Conservation (phyloP, 352 stramenopile genomes). For the Phytopythium ostracodes region DNA sequence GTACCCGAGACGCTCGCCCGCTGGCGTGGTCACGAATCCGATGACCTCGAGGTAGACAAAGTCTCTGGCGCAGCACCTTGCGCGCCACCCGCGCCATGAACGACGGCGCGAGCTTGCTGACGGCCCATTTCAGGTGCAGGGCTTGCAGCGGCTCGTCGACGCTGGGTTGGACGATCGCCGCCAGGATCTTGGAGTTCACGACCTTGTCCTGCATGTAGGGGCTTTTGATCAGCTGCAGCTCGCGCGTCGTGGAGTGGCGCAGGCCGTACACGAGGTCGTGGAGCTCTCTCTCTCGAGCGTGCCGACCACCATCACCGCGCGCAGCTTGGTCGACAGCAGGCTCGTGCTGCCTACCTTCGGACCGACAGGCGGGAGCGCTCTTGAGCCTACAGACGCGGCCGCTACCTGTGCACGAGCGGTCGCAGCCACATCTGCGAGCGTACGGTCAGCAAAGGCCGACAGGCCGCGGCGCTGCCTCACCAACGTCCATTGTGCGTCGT, state of each 20-base stretch:
- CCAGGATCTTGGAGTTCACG: slow-evolving; percentile 18
- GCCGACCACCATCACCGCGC: slow-evolving; percentile 24
- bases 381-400: neutral
- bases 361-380: neutral
- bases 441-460: slow-evolving; percentile 1
- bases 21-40: neutral
- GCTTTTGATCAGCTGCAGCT: slow-evolving; percentile 21
- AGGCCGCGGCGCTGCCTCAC: slow-evolving; percentile 3
- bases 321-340: slow-evolving; percentile 11
- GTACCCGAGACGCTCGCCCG: slow-evolving; percentile 9
- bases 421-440: neutral
- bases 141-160: slow-evolving; percentile 12
- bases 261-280: slow-evolving; percentile 36
- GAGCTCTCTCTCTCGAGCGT: slow-evolving; percentile 18
- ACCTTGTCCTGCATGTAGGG: slow-evolving; percentile 21
- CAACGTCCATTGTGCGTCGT: slow-evolving; percentile 1
- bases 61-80: slow-evolving; percentile 6
- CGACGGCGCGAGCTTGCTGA: slow-evolving; percentile 6
- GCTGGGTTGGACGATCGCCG: slow-evolving; percentile 10
- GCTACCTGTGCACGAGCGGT: slow-evolving; percentile 1
- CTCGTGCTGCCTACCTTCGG: slow-evolving; percentile 23
- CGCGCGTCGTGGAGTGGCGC: slow-evolving; percentile 12
- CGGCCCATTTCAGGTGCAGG: slow-evolving; percentile 19
- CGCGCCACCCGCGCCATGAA: slow-evolving; percentile 11
- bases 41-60: slow-evolving; percentile 9